These are phyloP conservation scores for Bryoerythrophyllum caledonicum DNA, from an alignment of 225 moss, liverwort and hornwort species.

Conservation along the genomic window DNA sequence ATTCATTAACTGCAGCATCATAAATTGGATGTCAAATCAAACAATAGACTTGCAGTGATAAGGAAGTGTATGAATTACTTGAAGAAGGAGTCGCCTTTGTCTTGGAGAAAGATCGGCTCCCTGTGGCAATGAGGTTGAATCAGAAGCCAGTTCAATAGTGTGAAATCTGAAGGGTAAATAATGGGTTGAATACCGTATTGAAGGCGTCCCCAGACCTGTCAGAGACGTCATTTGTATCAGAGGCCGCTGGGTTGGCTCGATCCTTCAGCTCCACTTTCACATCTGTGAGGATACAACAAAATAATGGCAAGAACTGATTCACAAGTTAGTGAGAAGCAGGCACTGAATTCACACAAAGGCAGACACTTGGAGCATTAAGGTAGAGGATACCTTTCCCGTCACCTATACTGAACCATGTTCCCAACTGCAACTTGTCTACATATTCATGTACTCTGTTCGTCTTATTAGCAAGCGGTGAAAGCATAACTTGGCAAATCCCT, in stretches of 20 bases:
- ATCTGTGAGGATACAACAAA: too few species aligned
- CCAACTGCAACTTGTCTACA: too few species aligned
- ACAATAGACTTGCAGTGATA: not conserved
- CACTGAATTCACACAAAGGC: too few species aligned
- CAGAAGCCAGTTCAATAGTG: slow-evolving; percentile 1
- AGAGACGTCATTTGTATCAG: slow-evolving; percentile 53
- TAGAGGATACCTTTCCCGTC: too few species aligned
- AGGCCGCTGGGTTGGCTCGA: slow-evolving; percentile 19
- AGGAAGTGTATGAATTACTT: slow-evolving; percentile 39
- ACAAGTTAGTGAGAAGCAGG: not conserved
- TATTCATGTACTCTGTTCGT: too few species aligned
- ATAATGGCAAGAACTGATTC: not conserved
- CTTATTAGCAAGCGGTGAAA: too few species aligned
- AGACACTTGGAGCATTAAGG: too few species aligned
- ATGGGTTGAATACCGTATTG: too few species aligned
- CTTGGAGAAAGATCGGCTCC: slow-evolving; percentile 65
- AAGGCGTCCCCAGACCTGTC: slow-evolving; percentile 36
- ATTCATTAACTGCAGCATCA: too few species aligned
- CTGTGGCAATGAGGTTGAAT: slow-evolving; percentile 20
- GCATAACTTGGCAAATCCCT: too few species aligned
- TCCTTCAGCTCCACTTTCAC: slow-evolving; percentile 57
- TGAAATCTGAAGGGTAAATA: too few species aligned
- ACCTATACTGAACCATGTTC: too few species aligned
- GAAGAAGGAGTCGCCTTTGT: slow-evolving; percentile 56
- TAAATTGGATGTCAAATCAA: not conserved